A percentile compares a stretch with the other conserved stretches of the same genome.
phyloP scores from a whole-genome alignment of 2,329 filamentous ascomycete species.

The Cladophialophora carrionii region DNA sequence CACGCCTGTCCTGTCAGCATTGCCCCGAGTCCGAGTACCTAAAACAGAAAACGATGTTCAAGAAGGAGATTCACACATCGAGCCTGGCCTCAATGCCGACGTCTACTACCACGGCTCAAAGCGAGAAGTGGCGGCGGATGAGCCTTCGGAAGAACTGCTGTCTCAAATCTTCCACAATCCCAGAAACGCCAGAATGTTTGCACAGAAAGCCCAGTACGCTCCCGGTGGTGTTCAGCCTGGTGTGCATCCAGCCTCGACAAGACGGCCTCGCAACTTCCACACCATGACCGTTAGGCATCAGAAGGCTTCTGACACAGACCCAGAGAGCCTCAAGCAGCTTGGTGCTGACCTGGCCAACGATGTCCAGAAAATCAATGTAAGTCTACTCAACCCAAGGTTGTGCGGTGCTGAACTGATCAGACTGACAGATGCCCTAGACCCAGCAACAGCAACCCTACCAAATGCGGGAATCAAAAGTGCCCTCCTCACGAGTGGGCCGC shows the following conservation, averaged over 20 bases:
- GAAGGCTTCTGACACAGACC: slow-evolving; percentile 35
- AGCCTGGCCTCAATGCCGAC: slow-evolving; percentile 58
- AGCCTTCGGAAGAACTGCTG: slow-evolving; percentile 62
- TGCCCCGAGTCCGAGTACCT: slow-evolving; percentile 61
- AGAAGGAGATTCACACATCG: slow-evolving; percentile 46
- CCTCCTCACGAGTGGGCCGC: slow-evolving; percentile 80
- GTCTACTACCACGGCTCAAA: slow-evolving; percentile 52
- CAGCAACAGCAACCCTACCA: slow-evolving; percentile 58
- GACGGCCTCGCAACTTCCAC: slow-evolving; percentile 29
- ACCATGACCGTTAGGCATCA: slow-evolving; percentile 27
- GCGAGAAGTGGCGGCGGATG: slow-evolving; percentile 39
- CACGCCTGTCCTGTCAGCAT: slow-evolving; percentile 55
- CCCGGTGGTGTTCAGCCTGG: slow-evolving; percentile 29
- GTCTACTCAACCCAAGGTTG: slow-evolving; percentile 23
- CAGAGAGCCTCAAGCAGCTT: slow-evolving; percentile 51
- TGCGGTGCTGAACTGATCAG: slow-evolving; percentile 46
- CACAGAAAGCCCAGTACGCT: slow-evolving; percentile 47
- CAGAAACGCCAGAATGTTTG: slow-evolving; percentile 58
- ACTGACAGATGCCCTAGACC: slow-evolving; percentile 52
- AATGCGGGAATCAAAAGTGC: slow-evolving; percentile 86
- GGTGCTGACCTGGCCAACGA: slow-evolving; percentile 54
- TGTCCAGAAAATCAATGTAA: slow-evolving; percentile 41
- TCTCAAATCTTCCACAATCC: slow-evolving; percentile 65
- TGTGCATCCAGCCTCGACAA: not conserved
- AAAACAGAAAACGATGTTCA: slow-evolving; percentile 54